These are phyloP conservation scores for Blumeriella jaapii DNA, from an alignment of 2,329 filamentous ascomycete species.

Conservation along the genomic window DNA sequence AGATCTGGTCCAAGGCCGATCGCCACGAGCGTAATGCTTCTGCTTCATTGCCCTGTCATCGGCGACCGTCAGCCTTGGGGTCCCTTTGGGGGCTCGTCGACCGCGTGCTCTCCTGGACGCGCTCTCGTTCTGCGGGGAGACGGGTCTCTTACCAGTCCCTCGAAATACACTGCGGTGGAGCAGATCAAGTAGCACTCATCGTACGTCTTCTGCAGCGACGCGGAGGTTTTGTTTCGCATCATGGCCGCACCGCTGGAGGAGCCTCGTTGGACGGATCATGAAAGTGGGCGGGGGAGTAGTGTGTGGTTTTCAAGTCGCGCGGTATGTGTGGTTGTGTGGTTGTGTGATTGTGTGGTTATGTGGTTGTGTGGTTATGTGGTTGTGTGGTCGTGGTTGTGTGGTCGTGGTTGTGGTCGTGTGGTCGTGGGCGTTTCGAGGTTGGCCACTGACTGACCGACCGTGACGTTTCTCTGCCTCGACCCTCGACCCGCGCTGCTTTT, in stretches of 20 bases:
- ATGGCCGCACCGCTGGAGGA: slow-evolving; percentile 17
- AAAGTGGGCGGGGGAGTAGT: slow-evolving; percentile 1
- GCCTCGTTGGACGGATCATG: slow-evolving; percentile 9
- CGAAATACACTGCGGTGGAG: slow-evolving; percentile 93
- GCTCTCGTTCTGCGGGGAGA: too few relatives aligned
- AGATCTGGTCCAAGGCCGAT: slow-evolving; percentile 77
- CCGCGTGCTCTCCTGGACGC: too few relatives aligned
- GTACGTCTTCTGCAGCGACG: slow-evolving; percentile 89
- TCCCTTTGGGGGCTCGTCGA: too few relatives aligned
- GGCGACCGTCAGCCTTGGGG: slow-evolving; percentile 1
- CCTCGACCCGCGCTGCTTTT: slow-evolving; percentile 4
- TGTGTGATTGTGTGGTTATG: slow-evolving; percentile 1
- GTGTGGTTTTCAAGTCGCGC: background rate
- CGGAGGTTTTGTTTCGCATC: slow-evolving; percentile 48
- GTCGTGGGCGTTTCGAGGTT: too few relatives aligned
- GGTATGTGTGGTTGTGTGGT: background rate
- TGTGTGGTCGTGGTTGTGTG: background rate
- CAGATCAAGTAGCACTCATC: slow-evolving; percentile 93
- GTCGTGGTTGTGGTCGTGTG: background rate
- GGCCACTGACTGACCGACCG: too few relatives aligned
- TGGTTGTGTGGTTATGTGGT: background rate
- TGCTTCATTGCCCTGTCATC: slow-evolving; percentile 68
- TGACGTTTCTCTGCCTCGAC: too few relatives aligned
- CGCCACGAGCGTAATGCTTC: slow-evolving; percentile 90
- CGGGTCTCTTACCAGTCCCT: slow-evolving; percentile 58